phyloP scores from a whole-genome alignment of 2,329 filamentous ascomycete genomes.

The Coniochaeta sp. region DNA sequence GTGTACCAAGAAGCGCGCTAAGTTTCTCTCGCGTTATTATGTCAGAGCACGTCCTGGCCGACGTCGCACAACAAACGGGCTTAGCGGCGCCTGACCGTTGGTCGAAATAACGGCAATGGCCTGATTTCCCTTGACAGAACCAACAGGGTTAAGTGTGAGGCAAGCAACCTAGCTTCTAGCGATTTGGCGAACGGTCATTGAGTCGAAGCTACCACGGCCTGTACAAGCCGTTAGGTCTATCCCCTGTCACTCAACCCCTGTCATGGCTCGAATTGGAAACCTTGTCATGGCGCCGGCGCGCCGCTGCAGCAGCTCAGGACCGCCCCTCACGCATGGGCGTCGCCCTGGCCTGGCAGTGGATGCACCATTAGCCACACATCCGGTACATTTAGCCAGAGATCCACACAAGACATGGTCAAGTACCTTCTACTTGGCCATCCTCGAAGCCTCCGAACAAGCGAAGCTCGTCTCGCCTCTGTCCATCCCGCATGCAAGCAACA shows the following conservation, averaged over 20 bases:
- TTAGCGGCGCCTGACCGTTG: background rate
- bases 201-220: background rate
- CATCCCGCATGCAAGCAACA: background rate
- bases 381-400: constrained; percentile 9
- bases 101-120: background rate
- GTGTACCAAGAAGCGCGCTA: background rate
- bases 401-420: background rate
- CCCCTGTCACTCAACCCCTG: background rate
- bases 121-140: background rate
- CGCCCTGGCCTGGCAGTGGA: background rate
- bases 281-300: background rate
- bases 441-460: background rate
- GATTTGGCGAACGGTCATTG: background rate
- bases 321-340: background rate
- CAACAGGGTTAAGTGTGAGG: background rate
- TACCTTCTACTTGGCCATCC: background rate
- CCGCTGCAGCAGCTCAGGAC: background rate
- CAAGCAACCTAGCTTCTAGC: background rate
- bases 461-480: background rate
- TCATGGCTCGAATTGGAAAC: background rate
- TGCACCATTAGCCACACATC: constrained; percentile 3
- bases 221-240: background rate
- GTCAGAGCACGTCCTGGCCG: too few relatives aligned
- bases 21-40: too few relatives aligned
- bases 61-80: background rate